Percentiles rank a stretch among this genome's conserved stretches.
phyloP scores from a whole-genome alignment of 495 filamentous ascomycete genomes.

The Pseudotulostoma volvatum region DNA sequence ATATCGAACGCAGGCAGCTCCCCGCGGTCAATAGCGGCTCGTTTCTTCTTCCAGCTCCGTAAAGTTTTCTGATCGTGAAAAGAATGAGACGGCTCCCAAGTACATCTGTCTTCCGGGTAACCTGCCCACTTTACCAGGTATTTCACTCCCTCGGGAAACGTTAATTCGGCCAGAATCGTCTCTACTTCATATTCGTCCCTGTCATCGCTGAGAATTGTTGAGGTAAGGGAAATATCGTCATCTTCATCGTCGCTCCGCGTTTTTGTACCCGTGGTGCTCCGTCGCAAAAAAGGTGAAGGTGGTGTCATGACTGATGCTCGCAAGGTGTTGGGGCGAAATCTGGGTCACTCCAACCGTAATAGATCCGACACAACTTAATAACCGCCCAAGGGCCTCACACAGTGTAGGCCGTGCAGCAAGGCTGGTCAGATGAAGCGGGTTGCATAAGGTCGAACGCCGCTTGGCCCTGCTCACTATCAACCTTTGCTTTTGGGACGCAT shows the following conservation, averaged over 20 bases:
- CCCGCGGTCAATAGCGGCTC: slow-evolving; percentile 26
- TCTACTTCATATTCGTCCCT: slow-evolving; percentile 29
- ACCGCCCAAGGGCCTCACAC: too few species aligned
- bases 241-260: slow-evolving; percentile 24
- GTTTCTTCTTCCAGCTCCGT: slow-evolving; percentile 36
- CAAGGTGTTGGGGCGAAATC: too few species aligned
- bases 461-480: too few species aligned
- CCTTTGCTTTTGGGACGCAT: too few species aligned
- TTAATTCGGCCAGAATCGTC: slow-evolving; percentile 32
- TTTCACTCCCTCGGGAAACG: slow-evolving; percentile 16
- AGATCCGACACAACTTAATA: too few species aligned
- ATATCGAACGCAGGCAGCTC: slow-evolving; percentile 32
- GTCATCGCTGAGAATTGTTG: slow-evolving; percentile 31
- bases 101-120: slow-evolving; percentile 39
- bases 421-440: too few species aligned
- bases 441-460: too few species aligned
- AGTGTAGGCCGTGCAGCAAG: too few species aligned
- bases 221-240: slow-evolving; percentile 46
- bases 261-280: too few species aligned
- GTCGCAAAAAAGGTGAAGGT: too few species aligned
- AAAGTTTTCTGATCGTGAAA: slow-evolving; percentile 34
- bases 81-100: slow-evolving; percentile 46
- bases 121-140: slow-evolving; percentile 54
- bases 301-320: too few species aligned
- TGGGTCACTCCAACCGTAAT: too few species aligned